Percentiles rank a stretch among this genome's conserved stretches.
phyloP scores from a whole-genome alignment of 306 rosid genomes.

The Cyamopsis tetragonoloba region DNA sequence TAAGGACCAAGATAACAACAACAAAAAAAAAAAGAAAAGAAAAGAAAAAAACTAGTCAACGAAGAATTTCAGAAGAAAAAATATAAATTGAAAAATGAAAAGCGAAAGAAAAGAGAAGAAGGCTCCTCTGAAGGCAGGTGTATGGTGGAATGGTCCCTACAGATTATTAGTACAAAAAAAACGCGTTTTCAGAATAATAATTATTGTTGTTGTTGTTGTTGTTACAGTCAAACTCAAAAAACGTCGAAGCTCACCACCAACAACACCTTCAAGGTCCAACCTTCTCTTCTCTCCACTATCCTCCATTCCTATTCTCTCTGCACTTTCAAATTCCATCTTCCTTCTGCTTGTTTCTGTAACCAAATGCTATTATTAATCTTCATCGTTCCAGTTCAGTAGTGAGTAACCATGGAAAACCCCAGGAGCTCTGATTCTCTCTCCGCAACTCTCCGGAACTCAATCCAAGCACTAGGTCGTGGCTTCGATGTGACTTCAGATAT shows the following conservation, averaged over 20 bases:
- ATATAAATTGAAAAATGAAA: no score
- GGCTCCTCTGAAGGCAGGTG: background rate
- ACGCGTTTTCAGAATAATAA: constrained; percentile 56
- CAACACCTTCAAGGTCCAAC: constrained; percentile 34
- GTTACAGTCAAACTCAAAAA: constrained; percentile 57
- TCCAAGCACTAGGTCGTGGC: constrained; percentile 94
- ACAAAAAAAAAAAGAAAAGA: background rate
- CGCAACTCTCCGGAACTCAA: constrained; percentile 67
- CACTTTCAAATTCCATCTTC: background rate
- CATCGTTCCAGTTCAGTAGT: background rate
- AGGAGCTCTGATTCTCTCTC: constrained; percentile 53
- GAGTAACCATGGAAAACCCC: constrained; percentile 40
- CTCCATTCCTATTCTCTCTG: background rate
- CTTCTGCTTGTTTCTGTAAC: background rate
- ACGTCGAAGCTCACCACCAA: constrained; percentile 26
- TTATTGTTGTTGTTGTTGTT: constrained; percentile 20
- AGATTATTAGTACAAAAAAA: constrained; percentile 14
- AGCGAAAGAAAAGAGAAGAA: background rate
- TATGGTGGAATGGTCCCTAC: constrained; percentile 30
- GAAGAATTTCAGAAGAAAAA: background rate
- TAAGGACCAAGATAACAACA: background rate
- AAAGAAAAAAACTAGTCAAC: constrained; percentile 37
- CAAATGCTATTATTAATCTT: constrained; percentile 23
- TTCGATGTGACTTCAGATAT: constrained; percentile 96
- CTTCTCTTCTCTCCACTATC: background rate